phyloP scores from a whole-genome alignment of 2,329 filamentous ascomycete genomes.

The Sporothrix euskadiensis region DNA sequence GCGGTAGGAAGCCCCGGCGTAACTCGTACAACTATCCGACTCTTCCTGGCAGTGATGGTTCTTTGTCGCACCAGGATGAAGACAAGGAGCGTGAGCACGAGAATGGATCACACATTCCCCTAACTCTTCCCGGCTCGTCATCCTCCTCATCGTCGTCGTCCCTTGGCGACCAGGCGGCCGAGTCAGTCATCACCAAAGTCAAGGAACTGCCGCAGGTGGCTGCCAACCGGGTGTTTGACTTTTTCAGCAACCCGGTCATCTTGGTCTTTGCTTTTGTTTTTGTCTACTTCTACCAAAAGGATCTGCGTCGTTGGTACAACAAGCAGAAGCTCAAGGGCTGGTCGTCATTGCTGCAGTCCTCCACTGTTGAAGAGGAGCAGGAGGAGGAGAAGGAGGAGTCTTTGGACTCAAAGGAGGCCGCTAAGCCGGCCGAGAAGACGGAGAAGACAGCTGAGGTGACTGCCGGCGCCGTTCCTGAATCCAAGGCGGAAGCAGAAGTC shows the following conservation, averaged over 20 bases:
- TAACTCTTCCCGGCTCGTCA: slow-evolving; percentile 30
- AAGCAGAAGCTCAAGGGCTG: slow-evolving; percentile 28
- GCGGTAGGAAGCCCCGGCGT: not conserved
- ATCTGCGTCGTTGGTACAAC: slow-evolving; percentile 33
- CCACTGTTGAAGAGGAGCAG: not conserved
- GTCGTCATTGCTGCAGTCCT: not conserved
- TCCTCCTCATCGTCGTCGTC: slow-evolving; percentile 37
- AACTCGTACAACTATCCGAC: slow-evolving; percentile 22
- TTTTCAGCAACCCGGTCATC: slow-evolving; percentile 57
- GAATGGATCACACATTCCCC: slow-evolving; percentile 7
- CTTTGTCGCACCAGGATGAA: not conserved
- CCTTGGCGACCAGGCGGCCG: slow-evolving; percentile 12
- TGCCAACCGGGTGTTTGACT: slow-evolving; percentile 53
- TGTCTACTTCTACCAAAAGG: slow-evolving; percentile 43
- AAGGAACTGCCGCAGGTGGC: slow-evolving; percentile 54
- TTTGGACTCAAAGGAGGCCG: no score
- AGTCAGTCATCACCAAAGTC: slow-evolving; percentile 50
- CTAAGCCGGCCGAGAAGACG: not conserved
- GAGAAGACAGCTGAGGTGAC: not conserved
- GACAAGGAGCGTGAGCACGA: not conserved
- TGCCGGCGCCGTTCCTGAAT: no score
- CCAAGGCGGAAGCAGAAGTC: not conserved
- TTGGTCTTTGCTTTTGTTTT: slow-evolving; percentile 50
- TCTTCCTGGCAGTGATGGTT: slow-evolving; percentile 25
- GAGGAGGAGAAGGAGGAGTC: not conserved